Conservation (phyloP, 352 stramenopile species). For the Pythium oligandrum region DNA sequence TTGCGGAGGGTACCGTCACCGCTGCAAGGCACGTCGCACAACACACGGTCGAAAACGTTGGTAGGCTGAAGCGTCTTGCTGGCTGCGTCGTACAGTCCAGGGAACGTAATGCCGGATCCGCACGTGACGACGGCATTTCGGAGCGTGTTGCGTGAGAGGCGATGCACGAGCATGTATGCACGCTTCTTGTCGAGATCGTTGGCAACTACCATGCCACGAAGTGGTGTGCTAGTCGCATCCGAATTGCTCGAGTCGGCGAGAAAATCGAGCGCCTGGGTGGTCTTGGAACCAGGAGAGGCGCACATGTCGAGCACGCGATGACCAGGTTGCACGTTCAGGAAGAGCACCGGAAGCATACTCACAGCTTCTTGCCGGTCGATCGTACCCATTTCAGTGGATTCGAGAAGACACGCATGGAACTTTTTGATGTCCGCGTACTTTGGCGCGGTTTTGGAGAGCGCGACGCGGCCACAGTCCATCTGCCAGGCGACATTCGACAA, state of each 20-base stretch:
- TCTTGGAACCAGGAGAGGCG: constrained; percentile 98
- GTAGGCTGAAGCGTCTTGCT: constrained; percentile 31
- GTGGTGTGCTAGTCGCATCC: constrained; percentile 7
- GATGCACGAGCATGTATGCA: constrained; percentile 97
- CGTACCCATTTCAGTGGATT: constrained; percentile 88
- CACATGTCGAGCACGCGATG: constrained; percentile 86
- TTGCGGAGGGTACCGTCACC: constrained; percentile 98
- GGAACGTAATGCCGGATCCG: constrained; percentile 91
- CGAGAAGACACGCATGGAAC: constrained; percentile 92
- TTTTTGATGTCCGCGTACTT: constrained; percentile 75
- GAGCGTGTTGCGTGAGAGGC: constrained; percentile 82
- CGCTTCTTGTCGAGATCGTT: constrained; percentile 97
- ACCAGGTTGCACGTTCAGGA: constrained; percentile 89
- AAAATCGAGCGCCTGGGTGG: constrained; percentile 95
- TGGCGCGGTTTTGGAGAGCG: constrained; percentile 79
- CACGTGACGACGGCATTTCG: constrained; percentile 90
- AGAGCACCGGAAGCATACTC: constrained; percentile 97
- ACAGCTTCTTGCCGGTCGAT: constrained; percentile 97
- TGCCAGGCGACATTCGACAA: constrained; percentile 76
- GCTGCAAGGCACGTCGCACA: constrained; percentile 98
- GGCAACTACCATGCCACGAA: constrained; percentile 87
- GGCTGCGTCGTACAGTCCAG: constrained; percentile 71
- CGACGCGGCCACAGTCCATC: constrained; percentile 73
- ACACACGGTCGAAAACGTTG: constrained; percentile 96
- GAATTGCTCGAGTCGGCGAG: constrained; percentile 19